Evolutionary conservation across 2,329 filamentous ascomycete species (phyloP).

Genomic region (Fusarium sp.): DNA sequence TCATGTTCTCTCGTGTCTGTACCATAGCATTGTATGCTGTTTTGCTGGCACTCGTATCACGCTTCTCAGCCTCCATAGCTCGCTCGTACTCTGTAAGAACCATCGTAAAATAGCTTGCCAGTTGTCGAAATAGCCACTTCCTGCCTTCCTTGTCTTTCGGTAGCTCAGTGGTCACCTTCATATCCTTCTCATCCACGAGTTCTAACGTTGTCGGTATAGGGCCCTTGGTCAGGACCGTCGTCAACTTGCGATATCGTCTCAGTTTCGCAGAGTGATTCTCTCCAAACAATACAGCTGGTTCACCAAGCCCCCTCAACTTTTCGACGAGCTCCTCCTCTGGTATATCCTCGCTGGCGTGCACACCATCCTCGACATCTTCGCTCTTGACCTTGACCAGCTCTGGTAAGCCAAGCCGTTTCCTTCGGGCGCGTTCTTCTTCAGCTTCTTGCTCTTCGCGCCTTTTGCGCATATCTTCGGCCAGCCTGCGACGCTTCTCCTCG

Average conservation of each 20-base stretch:
- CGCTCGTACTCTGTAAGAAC: constrained; percentile 87
- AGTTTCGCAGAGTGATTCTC: constrained; percentile 77
- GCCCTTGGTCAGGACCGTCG: constrained; percentile 69
- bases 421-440: constrained; percentile 74
- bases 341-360: constrained; percentile 65
- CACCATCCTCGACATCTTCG: constrained; percentile 54
- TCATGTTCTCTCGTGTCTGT: constrained; percentile 86
- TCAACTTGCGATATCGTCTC: constrained; percentile 74
- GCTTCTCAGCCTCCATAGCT: constrained; percentile 73
- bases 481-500: constrained; percentile 80
- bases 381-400: constrained; percentile 64
- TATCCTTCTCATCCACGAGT: constrained; percentile 83
- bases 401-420: constrained; percentile 82
- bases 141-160: constrained; percentile 70
- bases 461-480: constrained; percentile 81
- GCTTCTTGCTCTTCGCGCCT: constrained; percentile 76
- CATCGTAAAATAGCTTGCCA: constrained; percentile 96
- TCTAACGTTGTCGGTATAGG: constrained; percentile 88
- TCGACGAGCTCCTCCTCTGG: constrained; percentile 72
- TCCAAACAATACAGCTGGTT: constrained; percentile 81
- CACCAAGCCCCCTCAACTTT: constrained; percentile 74
- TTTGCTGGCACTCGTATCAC: constrained; percentile 78
- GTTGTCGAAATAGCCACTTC: constrained; percentile 81
- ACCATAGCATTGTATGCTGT: constrained; percentile 85
- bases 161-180: constrained; percentile 77